Conservation (phyloP, 2,329 filamentous ascomycete species). For the Fusarium sp. region DNA sequence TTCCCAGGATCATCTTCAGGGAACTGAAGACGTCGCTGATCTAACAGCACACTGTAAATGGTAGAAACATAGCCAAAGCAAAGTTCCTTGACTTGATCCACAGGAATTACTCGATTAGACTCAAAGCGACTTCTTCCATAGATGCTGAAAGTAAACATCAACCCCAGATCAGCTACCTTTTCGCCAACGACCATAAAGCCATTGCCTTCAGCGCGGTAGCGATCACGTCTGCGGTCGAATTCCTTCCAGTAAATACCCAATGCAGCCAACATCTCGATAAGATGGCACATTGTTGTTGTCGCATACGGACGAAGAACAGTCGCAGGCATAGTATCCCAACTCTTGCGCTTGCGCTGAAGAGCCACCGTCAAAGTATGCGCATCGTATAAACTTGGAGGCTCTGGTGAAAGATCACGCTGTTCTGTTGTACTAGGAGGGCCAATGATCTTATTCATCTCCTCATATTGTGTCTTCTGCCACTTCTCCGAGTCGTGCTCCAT, state of each 20-base stretch:
- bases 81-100: constrained; percentile 64
- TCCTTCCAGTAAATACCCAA: constrained; percentile 69
- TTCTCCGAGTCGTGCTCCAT: constrained; percentile 61
- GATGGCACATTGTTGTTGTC: constrained; percentile 66
- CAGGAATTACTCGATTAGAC: constrained; percentile 64
- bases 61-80: constrained; percentile 67
- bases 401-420: constrained; percentile 33
- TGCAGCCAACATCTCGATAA: constrained; percentile 65
- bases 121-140: constrained; percentile 61
- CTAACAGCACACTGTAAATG: constrained; percentile 58
- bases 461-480: constrained; percentile 57
- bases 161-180: constrained; percentile 60
- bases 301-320: constrained; percentile 62
- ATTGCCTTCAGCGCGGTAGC: constrained; percentile 66
- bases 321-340: constrained; percentile 65
- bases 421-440: constrained; percentile 38
- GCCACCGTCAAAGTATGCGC: constrained; percentile 59
- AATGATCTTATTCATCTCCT: constrained; percentile 34
- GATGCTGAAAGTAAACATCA: constrained; percentile 65
- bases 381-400: constrained; percentile 42
- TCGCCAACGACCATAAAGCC: constrained; percentile 63
- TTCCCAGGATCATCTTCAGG: constrained; percentile 56
- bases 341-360: constrained; percentile 59
- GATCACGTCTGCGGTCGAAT: constrained; percentile 63
- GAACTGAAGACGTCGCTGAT: constrained; percentile 54